Evolutionary conservation across 2,329 filamentous ascomycete genomes (phyloP), one percentile per base, ranked within the genome.

Genomic region (Fonsecaea multimorphosa): DNA sequence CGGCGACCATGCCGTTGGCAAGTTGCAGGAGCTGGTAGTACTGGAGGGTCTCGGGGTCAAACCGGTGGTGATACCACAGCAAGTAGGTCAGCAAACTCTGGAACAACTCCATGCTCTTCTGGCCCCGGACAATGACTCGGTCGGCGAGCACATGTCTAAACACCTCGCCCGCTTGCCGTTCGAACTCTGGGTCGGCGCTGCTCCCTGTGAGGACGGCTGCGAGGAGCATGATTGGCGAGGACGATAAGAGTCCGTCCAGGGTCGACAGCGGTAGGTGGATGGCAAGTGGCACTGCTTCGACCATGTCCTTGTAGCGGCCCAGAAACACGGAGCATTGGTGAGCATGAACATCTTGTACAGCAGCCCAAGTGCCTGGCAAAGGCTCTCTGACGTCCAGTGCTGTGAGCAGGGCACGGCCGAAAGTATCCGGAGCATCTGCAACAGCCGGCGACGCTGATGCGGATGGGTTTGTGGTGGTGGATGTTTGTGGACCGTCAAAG

Each of bases 51-150:
- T 71, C 69, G 5, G 70, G 66, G 14, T 74, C 68, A 34, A 76
- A 76, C 52, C 73, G 73, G 34, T 72, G 72, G 57, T 76, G 75
- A 64, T 74, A 87, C 86, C 86, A 88, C 19, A 81, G 78, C 57
- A 84, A 81, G 67, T 88, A 88, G 5, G 87, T 80, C 29, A 87
- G 75, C 22, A 88, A 74, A 2, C 85, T 85, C 67, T 86, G 83
- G 1, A 88, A 73, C 16, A 88, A 70, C 69, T 88, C 85, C 24
- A 88, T 65, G 12, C 79, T 85, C 63, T 84, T 81, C 76, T 88
- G 85, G 0, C 85, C 85, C 2, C 82, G 80, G 0, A 85, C 79
- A 0, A 88, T 83, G 46, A 86, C 83, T 72, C 85, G 87, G 52
- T 65, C 60, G 16, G 67, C 67, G 4, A 69, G 59, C 27, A 63